Evolutionary conservation across 2,329 filamentous ascomycete genomes (phyloP).

Genomic region (Aureobasidium sp.): DNA sequence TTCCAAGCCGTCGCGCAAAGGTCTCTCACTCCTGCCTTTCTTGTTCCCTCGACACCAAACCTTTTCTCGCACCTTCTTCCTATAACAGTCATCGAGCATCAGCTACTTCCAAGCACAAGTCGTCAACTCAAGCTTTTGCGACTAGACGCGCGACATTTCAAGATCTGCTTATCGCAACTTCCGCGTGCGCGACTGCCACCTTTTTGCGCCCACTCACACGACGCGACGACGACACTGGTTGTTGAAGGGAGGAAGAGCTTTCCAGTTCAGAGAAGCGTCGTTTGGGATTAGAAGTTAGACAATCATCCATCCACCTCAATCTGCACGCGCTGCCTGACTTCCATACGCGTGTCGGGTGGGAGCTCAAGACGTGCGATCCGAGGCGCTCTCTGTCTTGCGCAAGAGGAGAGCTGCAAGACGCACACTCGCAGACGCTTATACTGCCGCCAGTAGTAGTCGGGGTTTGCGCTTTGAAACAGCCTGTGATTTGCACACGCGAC

Average conservation of each 20-base stretch:
- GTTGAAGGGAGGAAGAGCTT: slow-evolving; percentile 1
- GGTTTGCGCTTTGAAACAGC: background rate
- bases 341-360: slow-evolving; percentile 8
- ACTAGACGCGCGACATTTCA: background rate
- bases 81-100: background rate
- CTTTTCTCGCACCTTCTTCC: background rate
- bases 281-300: slow-evolving; percentile 10
- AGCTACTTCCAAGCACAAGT: background rate
- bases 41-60: background rate
- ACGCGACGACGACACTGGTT: slow-evolving; percentile 5
- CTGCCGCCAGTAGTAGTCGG: slow-evolving; percentile 8
- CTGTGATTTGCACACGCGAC: slow-evolving; percentile 12
- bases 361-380: background rate
- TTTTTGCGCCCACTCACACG: slow-evolving; percentile 7
- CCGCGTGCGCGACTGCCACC: background rate
- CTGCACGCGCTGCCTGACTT: slow-evolving; percentile 5
- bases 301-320: slow-evolving; percentile 9
- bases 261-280: slow-evolving; percentile 2
- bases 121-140: background rate
- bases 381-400: background rate
- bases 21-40: background rate
- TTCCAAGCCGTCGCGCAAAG: background rate
- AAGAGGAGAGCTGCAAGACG: background rate
- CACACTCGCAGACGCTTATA: too few relatives aligned
- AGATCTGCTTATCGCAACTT: background rate